Base-by-base conservation (phyloP, 768 basidiomycete species). In the Calocera cornea region DNA sequence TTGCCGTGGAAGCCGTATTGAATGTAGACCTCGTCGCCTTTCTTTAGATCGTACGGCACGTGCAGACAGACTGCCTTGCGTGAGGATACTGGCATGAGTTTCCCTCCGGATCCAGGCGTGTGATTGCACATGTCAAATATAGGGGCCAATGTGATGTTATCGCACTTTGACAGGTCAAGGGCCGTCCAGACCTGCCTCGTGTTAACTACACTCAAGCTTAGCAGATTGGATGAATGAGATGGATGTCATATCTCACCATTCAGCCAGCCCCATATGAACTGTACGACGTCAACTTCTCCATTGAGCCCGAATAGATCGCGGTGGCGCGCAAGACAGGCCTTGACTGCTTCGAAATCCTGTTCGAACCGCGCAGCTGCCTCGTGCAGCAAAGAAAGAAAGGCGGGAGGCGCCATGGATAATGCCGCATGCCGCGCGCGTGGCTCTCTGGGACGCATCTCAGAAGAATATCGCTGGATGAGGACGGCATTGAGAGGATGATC, bases 1-100 rank as follows among this genome's bases (percentile, higher is more conserved):
- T 93, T 95, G 29, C 86, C 77, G 76, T 95, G 94, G 5, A 78
- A 74, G 0, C 93, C 94, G 71, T 98, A 98, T 64, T 82, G 83
- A 68, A 97, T 80, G 47, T 82, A 83, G 1, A 97, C 76, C 73
- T 97, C 89, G 33, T 88, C 82, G 17, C 83, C 85, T 54, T 77
- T 69, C 33, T 74, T 67, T 24, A 87, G 76, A 19, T 7, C 5
- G 44, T 47, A 47, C 5, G 44, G 19, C 16, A 47, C 44, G 19
- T 24, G 24, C 19, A 47, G 19, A 19, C 19, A 47, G 19, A 47
- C 8, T 19, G 16, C 19, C 19, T 24, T 3, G 16, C 44, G 7
- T 3, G 44, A 7, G 16, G 19, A 19, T 8, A 19, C 10, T 10
- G 40, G 44, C 24, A 8, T 47, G 44, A 47, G 44, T 47, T 47